A percentile compares a stretch with the other conserved stretches of the same genome.
Evolutionary conservation across 2,329 filamentous ascomycete genomes (phyloP).

Genomic region (Trichoderma sp.): DNA sequence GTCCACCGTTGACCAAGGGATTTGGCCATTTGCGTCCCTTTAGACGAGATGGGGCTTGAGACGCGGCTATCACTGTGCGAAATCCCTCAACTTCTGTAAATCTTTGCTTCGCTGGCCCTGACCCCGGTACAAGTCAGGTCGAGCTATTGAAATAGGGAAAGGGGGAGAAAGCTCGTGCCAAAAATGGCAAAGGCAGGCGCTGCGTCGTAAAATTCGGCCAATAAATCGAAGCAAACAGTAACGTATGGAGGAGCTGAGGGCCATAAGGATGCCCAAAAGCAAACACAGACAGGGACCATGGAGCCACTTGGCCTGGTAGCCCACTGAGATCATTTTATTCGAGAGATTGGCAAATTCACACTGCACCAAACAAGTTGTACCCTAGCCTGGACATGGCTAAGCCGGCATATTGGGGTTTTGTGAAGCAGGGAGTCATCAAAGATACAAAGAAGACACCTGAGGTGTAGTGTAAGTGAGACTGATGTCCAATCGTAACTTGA

Average conservation of each 20-base stretch:
- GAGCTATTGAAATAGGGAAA: background rate
- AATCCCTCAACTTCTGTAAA: background rate
- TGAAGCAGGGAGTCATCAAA: background rate
- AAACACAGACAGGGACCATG: background rate
- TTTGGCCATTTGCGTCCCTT: background rate
- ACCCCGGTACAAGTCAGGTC: background rate
- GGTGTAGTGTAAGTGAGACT: background rate
- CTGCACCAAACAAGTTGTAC: background rate
- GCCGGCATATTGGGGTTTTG: background rate
- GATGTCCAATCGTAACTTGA: background rate
- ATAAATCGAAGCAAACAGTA: background rate
- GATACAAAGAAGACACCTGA: background rate
- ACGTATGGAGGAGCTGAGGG: background rate
- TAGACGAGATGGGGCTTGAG: slow-evolving; percentile 7
- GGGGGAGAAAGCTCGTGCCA: too few species aligned
- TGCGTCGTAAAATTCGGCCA: background rate
- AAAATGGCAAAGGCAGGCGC: background rate
- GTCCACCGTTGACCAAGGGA: background rate
- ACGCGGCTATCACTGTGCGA: background rate
- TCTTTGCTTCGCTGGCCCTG: background rate
- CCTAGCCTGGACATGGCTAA: background rate
- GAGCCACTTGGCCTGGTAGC: background rate
- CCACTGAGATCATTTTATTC: background rate
- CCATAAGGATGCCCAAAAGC: background rate
- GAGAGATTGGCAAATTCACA: background rate